Evolutionary conservation across 1,284 basidiomycete genomes (phyloP).

Genomic region (Irpex sp.): DNA sequence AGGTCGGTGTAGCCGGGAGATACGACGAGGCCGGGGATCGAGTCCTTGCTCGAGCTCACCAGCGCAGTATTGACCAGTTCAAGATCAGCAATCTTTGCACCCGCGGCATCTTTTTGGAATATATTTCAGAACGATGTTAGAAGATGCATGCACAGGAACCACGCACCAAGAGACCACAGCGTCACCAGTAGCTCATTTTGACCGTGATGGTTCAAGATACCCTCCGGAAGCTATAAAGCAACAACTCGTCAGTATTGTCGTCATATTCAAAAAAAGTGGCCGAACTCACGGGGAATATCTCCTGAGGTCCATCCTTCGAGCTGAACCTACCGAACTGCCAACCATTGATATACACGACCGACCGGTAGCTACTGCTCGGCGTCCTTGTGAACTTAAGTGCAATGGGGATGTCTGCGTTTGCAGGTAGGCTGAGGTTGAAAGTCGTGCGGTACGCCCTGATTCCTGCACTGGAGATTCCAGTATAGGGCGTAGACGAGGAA

Average conservation of each 20-base stretch:
- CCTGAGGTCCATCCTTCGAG: constrained; percentile 20
- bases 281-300: constrained; percentile 23
- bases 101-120: constrained; percentile 23
- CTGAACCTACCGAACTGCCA: constrained; percentile 40
- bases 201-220: constrained; percentile 38
- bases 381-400: constrained; percentile 39
- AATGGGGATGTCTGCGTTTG: constrained; percentile 36
- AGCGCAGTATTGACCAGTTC: constrained; percentile 24
- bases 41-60: constrained; percentile 31
- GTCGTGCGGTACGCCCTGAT: constrained; percentile 41
- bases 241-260: background rate
- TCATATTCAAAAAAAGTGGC: background rate
- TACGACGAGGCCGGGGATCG: constrained; percentile 25
- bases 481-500: constrained; percentile 30
- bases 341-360: constrained; percentile 38
- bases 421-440: constrained; percentile 38
- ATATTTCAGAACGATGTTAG: background rate
- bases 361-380: constrained; percentile 30
- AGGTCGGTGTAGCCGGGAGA: constrained; percentile 34
- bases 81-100: constrained; percentile 33
- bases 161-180: constrained; percentile 37
- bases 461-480: constrained; percentile 33
- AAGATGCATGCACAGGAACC: background rate
- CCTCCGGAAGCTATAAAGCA: constrained; percentile 33
- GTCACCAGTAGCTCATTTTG: constrained; percentile 36